Evolutionary conservation across 257 asterid genomes (phyloP).

Genomic region (Perilla frutescens): DNA sequence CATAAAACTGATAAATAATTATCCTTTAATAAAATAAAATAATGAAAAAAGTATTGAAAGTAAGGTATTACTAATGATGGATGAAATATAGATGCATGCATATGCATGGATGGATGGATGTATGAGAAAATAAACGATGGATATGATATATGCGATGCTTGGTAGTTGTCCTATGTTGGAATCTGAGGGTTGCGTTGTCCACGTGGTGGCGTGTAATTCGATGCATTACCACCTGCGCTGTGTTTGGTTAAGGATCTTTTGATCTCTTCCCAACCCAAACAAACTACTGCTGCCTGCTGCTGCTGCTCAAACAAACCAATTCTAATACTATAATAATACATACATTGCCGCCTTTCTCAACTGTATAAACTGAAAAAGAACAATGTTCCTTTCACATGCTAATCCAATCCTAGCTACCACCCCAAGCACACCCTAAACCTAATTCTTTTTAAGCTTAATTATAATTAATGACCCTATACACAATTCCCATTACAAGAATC

Average conservation of each 20-base stretch:
- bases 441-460: too few species aligned
- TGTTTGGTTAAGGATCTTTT: slow-evolving; percentile 43
- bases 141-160: slow-evolving; percentile 41
- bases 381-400: slow-evolving; percentile 47
- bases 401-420: not conserved
- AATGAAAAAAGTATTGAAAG: too few species aligned
- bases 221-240: slow-evolving; percentile 46
- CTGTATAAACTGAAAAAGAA: slow-evolving; percentile 35
- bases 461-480: too few species aligned
- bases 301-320: not conserved
- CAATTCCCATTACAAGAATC: too few species aligned
- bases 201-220: slow-evolving; percentile 63
- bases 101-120: too few species aligned
- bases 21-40: too few species aligned
- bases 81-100: too few species aligned
- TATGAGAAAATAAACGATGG: too few species aligned
- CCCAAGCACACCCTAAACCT: too few species aligned
- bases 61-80: too few species aligned
- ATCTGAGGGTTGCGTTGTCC: slow-evolving; percentile 59
- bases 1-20: too few species aligned
- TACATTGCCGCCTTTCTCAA: slow-evolving; percentile 40
- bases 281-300: slow-evolving; percentile 15
- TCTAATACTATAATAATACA: not conserved
- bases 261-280: slow-evolving; percentile 17
- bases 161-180: slow-evolving; percentile 49